Percentiles rank a stretch among this genome's conserved stretches.
Evolutionary conservation across 2,329 filamentous ascomycete genomes (phyloP).

Genomic region (Metarhizium robertsii): DNA sequence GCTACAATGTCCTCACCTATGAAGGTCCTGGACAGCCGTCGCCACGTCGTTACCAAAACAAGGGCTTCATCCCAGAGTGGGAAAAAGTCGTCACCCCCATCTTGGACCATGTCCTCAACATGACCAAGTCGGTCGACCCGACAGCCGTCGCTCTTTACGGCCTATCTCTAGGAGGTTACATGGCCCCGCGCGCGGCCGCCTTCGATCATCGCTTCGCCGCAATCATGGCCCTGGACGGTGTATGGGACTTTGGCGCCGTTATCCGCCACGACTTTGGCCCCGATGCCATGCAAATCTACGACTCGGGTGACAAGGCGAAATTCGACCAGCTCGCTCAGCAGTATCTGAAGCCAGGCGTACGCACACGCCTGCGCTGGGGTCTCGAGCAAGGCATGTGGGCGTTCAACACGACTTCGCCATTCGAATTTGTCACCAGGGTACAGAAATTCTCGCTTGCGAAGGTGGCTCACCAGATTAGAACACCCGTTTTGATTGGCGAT

Average conservation of each 20-base stretch:
- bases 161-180: constrained; percentile 30
- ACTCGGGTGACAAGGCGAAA: constrained; percentile 7
- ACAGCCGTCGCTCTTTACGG: constrained; percentile 27
- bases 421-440: constrained; percentile 10
- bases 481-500: constrained; percentile 14
- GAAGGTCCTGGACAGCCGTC: constrained; percentile 36
- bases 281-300: constrained; percentile 1
- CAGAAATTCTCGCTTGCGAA: constrained; percentile 12
- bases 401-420: constrained; percentile 15
- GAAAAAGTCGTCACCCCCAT: constrained; percentile 29
- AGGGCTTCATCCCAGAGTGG: constrained; percentile 37
- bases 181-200: constrained; percentile 30
- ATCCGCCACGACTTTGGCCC: constrained; percentile 3
- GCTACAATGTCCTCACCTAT: constrained; percentile 32
- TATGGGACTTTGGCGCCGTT: constrained; percentile 20
- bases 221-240: constrained; percentile 28
- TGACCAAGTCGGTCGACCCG: constrained; percentile 17
- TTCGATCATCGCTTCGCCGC: constrained; percentile 34
- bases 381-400: constrained; percentile 17
- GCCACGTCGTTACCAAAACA: constrained; percentile 28
- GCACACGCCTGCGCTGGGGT: constrained; percentile 13
- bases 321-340: constrained; percentile 12
- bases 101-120: constrained; percentile 25
- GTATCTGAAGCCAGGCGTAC: constrained; percentile 1
- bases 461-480: constrained; percentile 11